phyloP scores from a whole-genome alignment of 2,329 filamentous ascomycete genomes.

The Herpotrichia juniperi region DNA sequence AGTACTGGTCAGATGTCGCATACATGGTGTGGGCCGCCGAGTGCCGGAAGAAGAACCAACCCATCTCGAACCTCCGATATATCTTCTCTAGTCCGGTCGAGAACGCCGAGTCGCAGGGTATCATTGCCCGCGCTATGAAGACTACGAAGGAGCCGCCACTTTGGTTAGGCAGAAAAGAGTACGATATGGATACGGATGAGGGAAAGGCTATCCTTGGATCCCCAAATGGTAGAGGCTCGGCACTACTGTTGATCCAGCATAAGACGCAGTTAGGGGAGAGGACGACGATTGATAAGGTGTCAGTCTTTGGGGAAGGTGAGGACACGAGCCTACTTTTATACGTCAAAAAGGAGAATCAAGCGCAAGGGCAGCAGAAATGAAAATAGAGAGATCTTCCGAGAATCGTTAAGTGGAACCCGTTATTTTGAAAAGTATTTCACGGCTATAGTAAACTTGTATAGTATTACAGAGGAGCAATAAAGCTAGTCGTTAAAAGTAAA shows the following conservation, averaged over 20 bases:
- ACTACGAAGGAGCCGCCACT: not conserved
- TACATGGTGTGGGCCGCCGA: not conserved
- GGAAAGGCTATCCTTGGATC: not conserved
- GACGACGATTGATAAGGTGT: not conserved
- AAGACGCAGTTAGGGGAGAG: not conserved
- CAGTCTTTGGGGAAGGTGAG: not conserved
- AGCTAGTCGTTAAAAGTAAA: no score
- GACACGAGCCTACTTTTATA: not conserved
- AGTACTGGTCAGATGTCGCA: not conserved
- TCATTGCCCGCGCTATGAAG: not conserved
- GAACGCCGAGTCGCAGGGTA: not conserved
- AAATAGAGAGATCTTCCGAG: no score
- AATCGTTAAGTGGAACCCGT: no score
- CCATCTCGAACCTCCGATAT: not conserved
- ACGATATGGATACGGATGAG: not conserved
- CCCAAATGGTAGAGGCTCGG: not conserved
- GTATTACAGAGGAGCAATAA: no score
- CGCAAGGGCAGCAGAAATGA: no score
- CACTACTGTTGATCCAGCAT: not conserved
- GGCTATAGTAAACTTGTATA: no score
- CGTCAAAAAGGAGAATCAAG: not conserved
- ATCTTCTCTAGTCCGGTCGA: not conserved
- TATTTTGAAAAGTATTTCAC: no score
- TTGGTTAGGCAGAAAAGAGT: not conserved
- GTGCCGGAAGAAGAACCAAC: not conserved